Base-by-base conservation (phyloP, 2,329 filamentous ascomycete genomes). In the Graphiopsis chlorocephala region DNA sequence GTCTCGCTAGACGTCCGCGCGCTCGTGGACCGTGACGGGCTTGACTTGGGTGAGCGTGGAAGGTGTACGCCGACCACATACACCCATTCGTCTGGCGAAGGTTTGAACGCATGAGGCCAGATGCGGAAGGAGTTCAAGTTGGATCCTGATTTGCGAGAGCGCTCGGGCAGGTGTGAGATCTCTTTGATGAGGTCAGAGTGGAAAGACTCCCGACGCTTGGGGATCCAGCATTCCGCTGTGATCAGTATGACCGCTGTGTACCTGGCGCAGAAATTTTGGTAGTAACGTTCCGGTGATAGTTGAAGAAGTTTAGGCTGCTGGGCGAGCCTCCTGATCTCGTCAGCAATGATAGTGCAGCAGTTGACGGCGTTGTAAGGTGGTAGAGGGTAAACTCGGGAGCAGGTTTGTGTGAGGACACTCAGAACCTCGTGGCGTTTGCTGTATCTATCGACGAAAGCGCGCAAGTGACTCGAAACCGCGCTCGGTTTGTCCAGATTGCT, bases 51-150 rank as follows among this genome's bases (percentile, higher is more conserved):
- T 7, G 50, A 29, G 2, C 7, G 31, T 6, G 53, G n/a, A 11
- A 23, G 33, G 1, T 47, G 35, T 5, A 63, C 52, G 23, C 53
- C 42, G 28, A 64, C n/a, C 6, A 59, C 45, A n/a, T 64, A 64
- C 28, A 42, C 12, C 62, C 62, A 64, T 25, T 64, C 62, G 10
- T 48, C 52, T n/a, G 31, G n/a, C 26, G 61, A 63, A 33, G 35
- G 61, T 31, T 25, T 52, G 53, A 64, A 64, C 3, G 62, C 42
- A 11, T 59, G 23, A 17, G 62, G 62, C 62, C 62, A 64, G 17
- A 53, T 17, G 20, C 62, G 62, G 12, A 58, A n/a, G 3, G 14
- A 20, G 7, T 33, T n/a, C 3, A 57, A 7, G 10, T 29, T 28
- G 8, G 20, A 25, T 0, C 8, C 20, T 0, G 17, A 11, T 10